These are phyloP conservation scores for Pleurotus sapidus DNA, from an alignment of 768 basidiomycete species.

Conservation along the genomic window DNA sequence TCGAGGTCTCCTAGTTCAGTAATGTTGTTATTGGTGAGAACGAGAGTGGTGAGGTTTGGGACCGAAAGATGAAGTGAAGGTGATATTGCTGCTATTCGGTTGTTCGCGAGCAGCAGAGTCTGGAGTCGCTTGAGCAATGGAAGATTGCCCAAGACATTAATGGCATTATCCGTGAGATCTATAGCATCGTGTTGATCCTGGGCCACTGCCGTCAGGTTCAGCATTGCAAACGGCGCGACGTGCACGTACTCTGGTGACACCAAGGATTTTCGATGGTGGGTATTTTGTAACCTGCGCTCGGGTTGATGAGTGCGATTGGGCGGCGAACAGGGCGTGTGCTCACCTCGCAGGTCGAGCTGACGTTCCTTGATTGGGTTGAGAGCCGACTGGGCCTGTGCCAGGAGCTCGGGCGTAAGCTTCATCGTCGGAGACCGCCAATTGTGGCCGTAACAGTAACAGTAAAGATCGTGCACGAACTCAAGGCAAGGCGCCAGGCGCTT, in stretches of 20 bases:
- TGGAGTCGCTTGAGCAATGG: constrained; percentile 82
- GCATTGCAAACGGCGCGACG: constrained; percentile 11
- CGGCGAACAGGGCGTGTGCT: constrained; percentile 14
- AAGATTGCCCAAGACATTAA: constrained; percentile 78
- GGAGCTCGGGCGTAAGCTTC: constrained; percentile 94
- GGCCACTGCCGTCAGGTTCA: constrained; percentile 13
- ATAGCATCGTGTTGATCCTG: constrained; percentile 94
- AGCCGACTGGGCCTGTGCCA: constrained; percentile 75
- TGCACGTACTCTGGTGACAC: constrained; percentile 75
- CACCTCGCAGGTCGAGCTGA: constrained; percentile 89
- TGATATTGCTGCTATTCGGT: constrained; percentile 83
- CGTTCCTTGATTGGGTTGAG: constrained; percentile 86
- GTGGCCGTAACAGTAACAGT: neutral
- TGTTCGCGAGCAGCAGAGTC: constrained; percentile 86
- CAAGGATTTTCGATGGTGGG: constrained; percentile 94
- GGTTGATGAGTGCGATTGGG: constrained; percentile 19
- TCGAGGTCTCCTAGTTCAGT: constrained; percentile 83
- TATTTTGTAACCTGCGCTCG: constrained; percentile 78
- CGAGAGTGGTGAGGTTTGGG: constrained; percentile 80
- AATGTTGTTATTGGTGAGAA: constrained; percentile 82
- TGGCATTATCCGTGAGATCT: constrained; percentile 91
- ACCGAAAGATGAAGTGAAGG: constrained; percentile 78
- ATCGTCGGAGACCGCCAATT: constrained; percentile 39
- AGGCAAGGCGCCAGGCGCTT: constrained; percentile 12
- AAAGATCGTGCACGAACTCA: constrained; percentile 3